Base-by-base conservation (phyloP, 2,329 filamentous ascomycete genomes). In the Sclerotinia nivalis region DNA sequence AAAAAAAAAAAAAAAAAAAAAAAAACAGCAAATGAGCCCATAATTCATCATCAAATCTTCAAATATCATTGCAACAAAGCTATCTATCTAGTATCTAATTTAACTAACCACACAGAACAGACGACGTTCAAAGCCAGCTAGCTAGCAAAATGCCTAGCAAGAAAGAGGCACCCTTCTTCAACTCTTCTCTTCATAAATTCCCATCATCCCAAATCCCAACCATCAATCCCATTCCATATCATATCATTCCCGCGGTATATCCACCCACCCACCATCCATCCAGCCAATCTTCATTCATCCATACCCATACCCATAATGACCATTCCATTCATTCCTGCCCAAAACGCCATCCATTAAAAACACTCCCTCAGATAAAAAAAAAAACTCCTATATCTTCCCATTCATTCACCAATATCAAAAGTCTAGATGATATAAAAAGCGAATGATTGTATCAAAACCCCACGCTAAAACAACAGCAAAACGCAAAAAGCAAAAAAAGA, bases 391-490 rank as follows among this genome's bases (percentile, higher is more conserved):
- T 15, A 52, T 64, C 60, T 62, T 34, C 25, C 45, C 34, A n/a
- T 58, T 64, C 61, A 52, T 64, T 52, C 47, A 34, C 61, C 31
- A 22, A 64, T 64, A 64, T 64, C 61, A 40, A 25, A 58, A 50
- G 45, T 64, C 45, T 64, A 64, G 31, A 50, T 64, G 60, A 64
- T 64, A 64, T 62, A 50, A 22, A n/a, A 64, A 18, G 31, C 61
- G 34, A 40, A 50, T 47, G 31, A 64, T 52, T 64, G 22, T 9
- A 64, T 50, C 10, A 64, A 49, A 64, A 25, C 31, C 60, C 47
- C 61, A 64, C 61, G 61, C 61, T 64, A 52, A 64, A 52, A 18
- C 60, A 52, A 64, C 61, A 40, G 31, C 61, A 52, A 59, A 59
- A 52, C 47, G n/a, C 47, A 45, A 22, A 50, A 15, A 50, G 1